Percentiles rank a stretch among this genome's conserved stretches.
These are phyloP conservation scores for Xylaria sp. DNA, from an alignment of 2,329 filamentous ascomycete genomes.

Conservation along the genomic window DNA sequence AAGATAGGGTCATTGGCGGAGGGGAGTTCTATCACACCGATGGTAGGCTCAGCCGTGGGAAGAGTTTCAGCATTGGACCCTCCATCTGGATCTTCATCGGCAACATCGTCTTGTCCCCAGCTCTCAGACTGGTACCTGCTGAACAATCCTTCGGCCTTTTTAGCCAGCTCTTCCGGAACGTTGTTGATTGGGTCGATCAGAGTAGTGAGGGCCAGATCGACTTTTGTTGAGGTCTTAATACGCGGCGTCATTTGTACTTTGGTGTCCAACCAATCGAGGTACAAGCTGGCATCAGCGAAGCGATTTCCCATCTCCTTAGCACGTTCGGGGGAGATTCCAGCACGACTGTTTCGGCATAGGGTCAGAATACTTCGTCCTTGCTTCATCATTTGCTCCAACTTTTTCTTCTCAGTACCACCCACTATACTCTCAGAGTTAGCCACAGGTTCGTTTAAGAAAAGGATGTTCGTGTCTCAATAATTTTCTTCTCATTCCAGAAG, in stretches of 20 bases:
- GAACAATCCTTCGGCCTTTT: conserved; percentile 29
- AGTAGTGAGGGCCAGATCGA: conserved; percentile 19
- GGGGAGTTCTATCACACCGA: conserved; percentile 31
- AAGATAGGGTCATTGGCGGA: conserved; percentile 40
- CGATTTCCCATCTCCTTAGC: conserved; percentile 21
- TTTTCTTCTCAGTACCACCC: conserved; percentile 13
- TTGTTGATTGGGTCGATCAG: conserved; percentile 16
- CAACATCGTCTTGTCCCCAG: conserved; percentile 41
- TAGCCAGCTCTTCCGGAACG: conserved; percentile 38
- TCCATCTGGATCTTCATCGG: conserved; percentile 23
- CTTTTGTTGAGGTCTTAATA: conserved; percentile 18
- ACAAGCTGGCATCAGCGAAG: conserved; percentile 30
- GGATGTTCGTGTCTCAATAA: background rate
- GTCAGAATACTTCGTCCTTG: conserved; percentile 25
- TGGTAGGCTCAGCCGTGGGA: background rate
- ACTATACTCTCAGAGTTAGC: conserved; percentile 6
- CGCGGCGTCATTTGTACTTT: conserved; percentile 39
- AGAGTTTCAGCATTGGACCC: background rate
- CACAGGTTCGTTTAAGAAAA: too few species aligned
- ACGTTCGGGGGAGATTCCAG: conserved; percentile 14
- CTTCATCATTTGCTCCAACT: conserved; percentile 20
- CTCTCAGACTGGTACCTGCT: conserved; percentile 41
- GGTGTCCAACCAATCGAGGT: conserved; percentile 42
- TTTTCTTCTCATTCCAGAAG: background rate
- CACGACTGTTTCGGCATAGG: conserved; percentile 14